These are phyloP conservation scores for Suhomyces guaymorum DNA, from an alignment of 1,139 yeast genomes.

Conservation along the genomic window DNA sequence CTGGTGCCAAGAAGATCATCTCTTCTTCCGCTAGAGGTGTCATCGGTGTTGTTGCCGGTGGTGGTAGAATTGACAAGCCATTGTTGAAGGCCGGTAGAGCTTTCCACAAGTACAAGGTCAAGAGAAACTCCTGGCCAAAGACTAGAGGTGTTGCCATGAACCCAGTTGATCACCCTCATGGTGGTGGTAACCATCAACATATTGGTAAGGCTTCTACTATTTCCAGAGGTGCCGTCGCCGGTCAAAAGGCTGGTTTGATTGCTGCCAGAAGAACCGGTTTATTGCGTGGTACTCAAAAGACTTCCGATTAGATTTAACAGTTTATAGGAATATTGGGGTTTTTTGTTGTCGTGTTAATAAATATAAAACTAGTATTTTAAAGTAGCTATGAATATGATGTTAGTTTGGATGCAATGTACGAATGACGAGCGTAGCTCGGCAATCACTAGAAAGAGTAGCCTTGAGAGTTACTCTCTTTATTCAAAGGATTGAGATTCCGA, in stretches of 20 bases:
- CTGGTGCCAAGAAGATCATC: slow-evolving; percentile 97
- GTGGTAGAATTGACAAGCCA: slow-evolving; percentile 99
- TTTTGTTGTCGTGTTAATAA: slow-evolving; percentile 10
- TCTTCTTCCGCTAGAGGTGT: slow-evolving; percentile 98
- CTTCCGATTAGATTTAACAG: slow-evolving; percentile 66
- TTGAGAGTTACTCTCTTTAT: too few relatives aligned
- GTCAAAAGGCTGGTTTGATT: slow-evolving; percentile 99
- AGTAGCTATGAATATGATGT: neutral
- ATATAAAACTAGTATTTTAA: slow-evolving; percentile 6
- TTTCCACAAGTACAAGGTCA: slow-evolving; percentile 97
- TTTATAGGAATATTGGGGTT: slow-evolving; percentile 48
- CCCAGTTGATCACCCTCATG: slow-evolving; percentile 99
- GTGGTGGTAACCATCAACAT: slow-evolving; percentile 99
- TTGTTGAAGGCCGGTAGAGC: slow-evolving; percentile 99
- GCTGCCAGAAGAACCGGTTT: slow-evolving; percentile 99
- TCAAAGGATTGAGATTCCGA: too few relatives aligned
- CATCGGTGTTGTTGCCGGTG: slow-evolving; percentile 99
- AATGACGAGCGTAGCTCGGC: too few relatives aligned
- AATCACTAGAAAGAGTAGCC: too few relatives aligned
- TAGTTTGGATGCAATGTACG: neutral
- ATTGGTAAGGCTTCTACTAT: slow-evolving; percentile 99
- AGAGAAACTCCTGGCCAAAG: slow-evolving; percentile 99
- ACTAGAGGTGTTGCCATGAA: slow-evolving; percentile 99
- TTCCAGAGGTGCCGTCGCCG: slow-evolving; percentile 99
- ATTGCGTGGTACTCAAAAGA: slow-evolving; percentile 99